Evolutionary conservation across 2,329 filamentous ascomycete genomes (phyloP), one percentile per base, ranked within the genome.

Genomic region (Aspergillus neoniger): DNA sequence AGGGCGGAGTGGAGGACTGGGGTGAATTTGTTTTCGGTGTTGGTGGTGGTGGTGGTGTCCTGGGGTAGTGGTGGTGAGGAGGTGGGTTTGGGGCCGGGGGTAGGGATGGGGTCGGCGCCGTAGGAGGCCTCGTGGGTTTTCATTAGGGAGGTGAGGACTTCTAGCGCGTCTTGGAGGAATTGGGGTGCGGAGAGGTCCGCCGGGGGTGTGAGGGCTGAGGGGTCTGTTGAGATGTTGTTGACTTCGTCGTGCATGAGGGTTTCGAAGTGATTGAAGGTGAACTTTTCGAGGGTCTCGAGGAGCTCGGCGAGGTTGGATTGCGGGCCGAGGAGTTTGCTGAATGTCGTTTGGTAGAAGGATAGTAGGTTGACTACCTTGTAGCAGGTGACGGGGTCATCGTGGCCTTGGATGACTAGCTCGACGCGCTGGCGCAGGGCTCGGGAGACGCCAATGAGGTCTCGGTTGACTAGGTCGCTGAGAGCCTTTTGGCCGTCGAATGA

Each of bases 331-430:
- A 98, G 82, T 67, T 90, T 94, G 15, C 86, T 80, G 73, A 98
- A 97, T 1, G 93, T 97, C 63, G 86, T 83, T 30, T 86, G 88
- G 77, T 99, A 99, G 77, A 99, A 99, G 43, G 86, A 88, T 44
- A 98, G 83, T 1, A 99, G 81, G 68, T 96, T 97, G 10, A 91
- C 88, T 43, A 98, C 87, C 73, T 92, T 95, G 80, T 96, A 99
- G 36, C 92, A 89, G 52, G 92, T 81, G 19, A 96, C 91, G 0
- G 89, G 89, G 61, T 98, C 93, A 68, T 97, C 93, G 73, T 96
- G 94, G 62, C 90, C 91, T 69, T 96, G 92, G 15, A 98, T 89
- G 19, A 96, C 91, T 69, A 98, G 91, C 74, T 97, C 93, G 55
- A 96, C 87, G 32, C 94, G 85, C 74, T 97, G 93, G 25, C 91